Conservation (phyloP, 1,284 basidiomycete genomes). For the Apiotrichum siamense region DNA sequence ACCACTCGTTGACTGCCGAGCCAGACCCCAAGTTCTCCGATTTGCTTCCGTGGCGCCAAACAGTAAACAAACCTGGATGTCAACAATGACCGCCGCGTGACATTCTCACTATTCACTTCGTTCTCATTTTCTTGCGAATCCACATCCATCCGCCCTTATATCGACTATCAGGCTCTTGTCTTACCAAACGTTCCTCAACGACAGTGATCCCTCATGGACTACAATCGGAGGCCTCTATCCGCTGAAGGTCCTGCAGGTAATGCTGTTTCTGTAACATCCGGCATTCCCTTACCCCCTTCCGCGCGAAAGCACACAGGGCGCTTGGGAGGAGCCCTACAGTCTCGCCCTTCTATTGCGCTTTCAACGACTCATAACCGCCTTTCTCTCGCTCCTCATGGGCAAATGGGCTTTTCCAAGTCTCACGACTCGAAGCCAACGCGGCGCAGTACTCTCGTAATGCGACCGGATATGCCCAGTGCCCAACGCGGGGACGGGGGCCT, state of each 20-base stretch:
- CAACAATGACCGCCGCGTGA: not conserved
- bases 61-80: constrained; percentile 1
- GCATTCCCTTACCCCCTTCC: constrained; percentile 52
- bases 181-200: no score
- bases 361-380: not conserved
- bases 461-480: constrained; percentile 1
- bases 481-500: constrained; percentile 53
- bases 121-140: no score
- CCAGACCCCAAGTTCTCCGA: no score
- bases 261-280: constrained; percentile 41
- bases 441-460: not conserved
- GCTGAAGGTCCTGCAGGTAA: constrained; percentile 57
- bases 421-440: not conserved
- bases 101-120: not conserved
- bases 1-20: no score
- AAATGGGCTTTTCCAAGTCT: not conserved
- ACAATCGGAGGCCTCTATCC: constrained; percentile 54
- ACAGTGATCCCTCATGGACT: constrained; percentile 46
- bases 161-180: no score
- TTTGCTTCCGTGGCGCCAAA: no score
- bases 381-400: not conserved
- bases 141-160: no score
- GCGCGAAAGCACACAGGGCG: constrained; percentile 38
- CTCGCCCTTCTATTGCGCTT: constrained; percentile 56
- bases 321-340: not conserved